Percentiles rank a stretch among this genome's conserved stretches.
phyloP scores from a whole-genome alignment of 2,329 filamentous ascomycete genomes.

The Pseudogymnoascus pannorum region DNA sequence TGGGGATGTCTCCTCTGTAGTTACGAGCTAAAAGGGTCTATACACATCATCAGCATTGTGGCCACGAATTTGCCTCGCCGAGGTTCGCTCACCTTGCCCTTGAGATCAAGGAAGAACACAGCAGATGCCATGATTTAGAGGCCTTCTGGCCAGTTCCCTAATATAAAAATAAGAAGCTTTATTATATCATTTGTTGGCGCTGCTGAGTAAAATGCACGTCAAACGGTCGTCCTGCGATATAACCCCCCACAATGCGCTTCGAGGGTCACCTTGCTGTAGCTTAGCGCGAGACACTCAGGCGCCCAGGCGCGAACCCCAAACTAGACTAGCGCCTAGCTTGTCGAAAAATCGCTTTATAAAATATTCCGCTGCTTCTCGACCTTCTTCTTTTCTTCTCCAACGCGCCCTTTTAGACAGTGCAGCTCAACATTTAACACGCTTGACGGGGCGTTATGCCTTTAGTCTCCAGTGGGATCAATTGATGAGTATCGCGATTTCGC shows the following conservation, averaged over 20 bases:
- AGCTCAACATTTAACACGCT: constrained; percentile 58
- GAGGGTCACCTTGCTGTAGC: background rate
- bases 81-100: constrained; percentile 77
- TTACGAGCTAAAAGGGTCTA: constrained; percentile 97
- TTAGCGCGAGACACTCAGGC: constrained; percentile 3
- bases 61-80: constrained; percentile 1
- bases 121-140: constrained; percentile 74
- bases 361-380: background rate
- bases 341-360: background rate
- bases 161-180: background rate
- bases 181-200: constrained; percentile 8
- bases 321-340: constrained; percentile 14
- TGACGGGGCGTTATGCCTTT: constrained; percentile 62
- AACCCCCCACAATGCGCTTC: constrained; percentile 7
- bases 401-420: constrained; percentile 83
- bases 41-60: constrained; percentile 20
- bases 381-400: constrained; percentile 39
- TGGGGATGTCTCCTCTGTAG: constrained; percentile 96
- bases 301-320: constrained; percentile 12
- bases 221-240: background rate
- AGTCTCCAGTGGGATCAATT: constrained; percentile 50
- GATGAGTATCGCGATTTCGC: constrained; percentile 56
- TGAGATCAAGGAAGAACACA: constrained; percentile 96
- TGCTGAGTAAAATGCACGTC: background rate
- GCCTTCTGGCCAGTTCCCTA: constrained; percentile 21